Conservation (phyloP, 2,329 filamentous ascomycete genomes). For the Trichoderma atroviride region DNA sequence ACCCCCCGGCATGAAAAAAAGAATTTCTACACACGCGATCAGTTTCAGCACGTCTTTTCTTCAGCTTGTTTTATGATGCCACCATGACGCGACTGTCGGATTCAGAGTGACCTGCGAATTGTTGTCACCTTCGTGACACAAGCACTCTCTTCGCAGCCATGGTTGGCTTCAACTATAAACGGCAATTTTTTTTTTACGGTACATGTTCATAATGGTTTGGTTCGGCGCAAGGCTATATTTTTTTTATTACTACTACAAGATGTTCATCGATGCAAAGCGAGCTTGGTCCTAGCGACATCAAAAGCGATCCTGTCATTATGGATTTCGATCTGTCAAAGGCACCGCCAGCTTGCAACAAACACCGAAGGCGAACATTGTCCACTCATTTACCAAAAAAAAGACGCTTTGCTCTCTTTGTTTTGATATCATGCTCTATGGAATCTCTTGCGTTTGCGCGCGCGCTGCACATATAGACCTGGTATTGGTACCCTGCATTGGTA, state of each 20-base stretch:
- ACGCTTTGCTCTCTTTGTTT: neutral
- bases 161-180: conserved; percentile 20
- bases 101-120: conserved; percentile 4
- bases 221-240: conserved; percentile 35
- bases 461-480: conserved; percentile 29
- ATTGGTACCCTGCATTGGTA: conserved; percentile 27
- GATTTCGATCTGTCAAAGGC: neutral
- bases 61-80: conserved; percentile 19
- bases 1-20: conserved; percentile 46
- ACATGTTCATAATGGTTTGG: conserved; percentile 43
- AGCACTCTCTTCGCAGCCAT: conserved; percentile 7
- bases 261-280: conserved; percentile 10
- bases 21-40: conserved; percentile 36
- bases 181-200: conserved; percentile 28
- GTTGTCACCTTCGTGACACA: conserved; percentile 3
- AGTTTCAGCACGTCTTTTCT: conserved; percentile 31
- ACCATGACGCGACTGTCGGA: conserved; percentile 5
- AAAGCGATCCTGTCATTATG: neutral
- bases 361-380: conserved; percentile 14
- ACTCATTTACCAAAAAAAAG: conserved; percentile 8
- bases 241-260: conserved; percentile 21
- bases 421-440: conserved; percentile 24
- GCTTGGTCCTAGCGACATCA: neutral
- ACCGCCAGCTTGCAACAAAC: neutral
- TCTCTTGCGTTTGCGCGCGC: conserved; percentile 24